Evolutionary conservation across 176 grass and related monocot species (phyloP), one percentile per base, ranked within the genome.

Genomic region (Ensete ventricosum): DNA sequence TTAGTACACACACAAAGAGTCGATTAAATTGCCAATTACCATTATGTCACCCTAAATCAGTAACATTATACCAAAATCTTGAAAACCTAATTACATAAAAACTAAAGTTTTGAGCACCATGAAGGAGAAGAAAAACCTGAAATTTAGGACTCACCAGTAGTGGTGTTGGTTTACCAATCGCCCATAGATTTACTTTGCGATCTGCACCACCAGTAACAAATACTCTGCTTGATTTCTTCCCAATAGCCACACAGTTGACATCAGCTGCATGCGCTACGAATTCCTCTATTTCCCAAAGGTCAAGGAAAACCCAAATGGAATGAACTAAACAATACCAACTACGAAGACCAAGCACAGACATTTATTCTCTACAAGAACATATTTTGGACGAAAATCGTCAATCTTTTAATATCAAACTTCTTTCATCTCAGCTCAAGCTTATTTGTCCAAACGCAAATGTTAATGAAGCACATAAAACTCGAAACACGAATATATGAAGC

Each of bases 141-240:
- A 54, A 82, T 22, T 73, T 54, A 58, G 26, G 11, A 66, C 78
- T 80, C 52, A 99, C 95, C 95, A 84, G 80, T 64, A 89, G 78
- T 49, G 95, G 90, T 22, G 86, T 89, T 64, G 87, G 82, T 74
- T 91, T 90, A 73, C 90, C 82, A 67, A 99, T 86, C 25, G 95
- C 86, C 95, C 95, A 99, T 53, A 94, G 71, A 55, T 99, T 94
- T 54, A 99, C 86, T 69, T 91, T 99, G 50, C 84, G 76, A 51
- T 99, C 95, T 54, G 77, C 85, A 48, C 95, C 82, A 3, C 95
- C 95, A 0, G 88, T 99, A 71, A 99, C 81, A 58, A 99, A 94
- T 55, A 93, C 82, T 52, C 86, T 81, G 69, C 72, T 94, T 23
- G 95, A 99, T 83, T 94, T 99, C 86, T 99, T 99, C 62, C 95